Evolutionary conservation across 2,329 filamentous ascomycete genomes (phyloP).

Genomic region (Microcyclosporella mali): DNA sequence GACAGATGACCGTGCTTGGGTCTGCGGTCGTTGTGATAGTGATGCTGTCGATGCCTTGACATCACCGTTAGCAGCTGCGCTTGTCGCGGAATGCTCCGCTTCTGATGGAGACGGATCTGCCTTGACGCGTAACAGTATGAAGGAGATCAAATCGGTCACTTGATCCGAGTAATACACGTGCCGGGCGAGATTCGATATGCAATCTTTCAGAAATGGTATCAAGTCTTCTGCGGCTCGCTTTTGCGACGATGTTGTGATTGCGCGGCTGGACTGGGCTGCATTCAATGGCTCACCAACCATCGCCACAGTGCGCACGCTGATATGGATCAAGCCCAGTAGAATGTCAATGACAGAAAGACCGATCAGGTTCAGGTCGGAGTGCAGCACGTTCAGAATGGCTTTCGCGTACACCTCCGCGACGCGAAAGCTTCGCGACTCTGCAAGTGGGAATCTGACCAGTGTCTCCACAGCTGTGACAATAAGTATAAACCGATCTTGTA

Average conservation of each 20-base stretch:
- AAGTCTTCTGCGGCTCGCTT: conserved; percentile 10
- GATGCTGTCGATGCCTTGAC: conserved; percentile 6
- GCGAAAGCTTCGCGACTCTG: conserved; percentile 52
- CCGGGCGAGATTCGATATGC: conserved; percentile 84
- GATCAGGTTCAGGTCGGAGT: conserved; percentile 87
- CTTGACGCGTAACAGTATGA: conserved; percentile 72
- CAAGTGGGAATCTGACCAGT: conserved; percentile 62
- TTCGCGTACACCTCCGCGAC: conserved; percentile 69
- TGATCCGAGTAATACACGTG: conserved; percentile 97
- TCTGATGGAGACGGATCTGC: conserved; percentile 38
- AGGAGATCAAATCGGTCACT: conserved; percentile 85
- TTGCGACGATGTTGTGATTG: conserved; percentile 4
- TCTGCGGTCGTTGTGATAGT: conserved; percentile 21
- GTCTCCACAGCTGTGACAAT: conserved; percentile 75
- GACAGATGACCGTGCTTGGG: conserved; percentile 30
- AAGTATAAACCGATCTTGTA: conserved; percentile 90
- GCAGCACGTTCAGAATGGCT: conserved; percentile 74
- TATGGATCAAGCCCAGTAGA: conserved; percentile 74
- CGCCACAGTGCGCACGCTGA: conserved; percentile 52
- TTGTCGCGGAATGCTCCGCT: conserved; percentile 9
- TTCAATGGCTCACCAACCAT: neutral
- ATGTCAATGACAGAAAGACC: conserved; percentile 96
- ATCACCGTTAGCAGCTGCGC: conserved; percentile 6
- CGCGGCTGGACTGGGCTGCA: conserved; percentile 1
- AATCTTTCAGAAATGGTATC: conserved; percentile 58